Base-by-base conservation (phyloP, 805 yeast genomes). In the Saccharomycopsis oosterbeekiorum region DNA sequence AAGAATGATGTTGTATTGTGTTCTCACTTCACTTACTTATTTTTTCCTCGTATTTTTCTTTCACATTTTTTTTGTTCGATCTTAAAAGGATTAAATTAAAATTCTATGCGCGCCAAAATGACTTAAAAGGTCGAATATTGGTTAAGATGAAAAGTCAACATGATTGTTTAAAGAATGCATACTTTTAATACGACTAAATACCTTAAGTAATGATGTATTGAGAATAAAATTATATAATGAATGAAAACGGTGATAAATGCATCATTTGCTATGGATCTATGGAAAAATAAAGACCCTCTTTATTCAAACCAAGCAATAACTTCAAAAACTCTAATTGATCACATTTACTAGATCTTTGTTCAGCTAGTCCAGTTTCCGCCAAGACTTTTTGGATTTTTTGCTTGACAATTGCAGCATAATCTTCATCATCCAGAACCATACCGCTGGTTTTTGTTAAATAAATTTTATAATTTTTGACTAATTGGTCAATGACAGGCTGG, bases 241-340 rank as follows among this genome's bases (percentile, higher is more conserved):
- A 29, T 29, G 34, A 29, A 29, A 29, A 29, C 6, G 34, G 34
- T 29, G 6, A 29, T 6, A 6, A 29, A 29, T 29, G 34, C 6
- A 6, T 29, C 3, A 4, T 29, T 29, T 29, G 34, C 21, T 26
- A 47, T 2, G 53, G 34, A 47, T 56, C 58, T 21, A 56, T 24
- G 12, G 58, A 40, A 75, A 94, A 94, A 74, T 93, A 98, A 64
- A 94, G 88, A 54, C 98, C 98, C 56, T 89, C 97, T 74, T 93
- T 94, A 74, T 94, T 97, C 79, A 94, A 94, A 1, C 96, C 97
- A 68, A 87, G 91, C 61, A 94, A 76, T 56, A 94, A 76, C 70
- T 80, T 86, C 68, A 94, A 78, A 74, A 94, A 94, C 71, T 94
- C 99, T 26, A 92, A 89, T 75, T 94, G 97, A 71, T 92, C 98